Evolutionary conservation across 2,329 filamentous ascomycete genomes (phyloP).

Genomic region (Pseudogymnoascus sp.): DNA sequence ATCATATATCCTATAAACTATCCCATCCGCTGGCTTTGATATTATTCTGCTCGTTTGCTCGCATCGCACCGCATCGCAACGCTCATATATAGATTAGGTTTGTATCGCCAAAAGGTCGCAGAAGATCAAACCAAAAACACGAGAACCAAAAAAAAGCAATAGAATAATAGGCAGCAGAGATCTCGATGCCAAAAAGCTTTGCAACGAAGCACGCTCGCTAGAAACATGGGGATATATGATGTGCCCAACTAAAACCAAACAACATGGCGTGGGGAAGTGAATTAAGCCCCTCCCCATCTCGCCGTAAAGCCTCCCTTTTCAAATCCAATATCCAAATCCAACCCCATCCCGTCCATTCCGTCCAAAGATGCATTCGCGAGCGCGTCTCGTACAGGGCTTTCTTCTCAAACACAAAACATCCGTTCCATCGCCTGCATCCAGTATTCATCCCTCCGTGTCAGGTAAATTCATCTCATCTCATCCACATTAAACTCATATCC

Average conservation of each 20-base stretch:
- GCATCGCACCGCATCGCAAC: neutral
- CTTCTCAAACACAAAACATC: neutral
- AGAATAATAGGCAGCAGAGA: too few species aligned
- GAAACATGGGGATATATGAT: too few species aligned
- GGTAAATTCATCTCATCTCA: neutral
- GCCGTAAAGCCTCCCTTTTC: too few species aligned
- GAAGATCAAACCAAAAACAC: too few species aligned
- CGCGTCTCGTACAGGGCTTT: neutral
- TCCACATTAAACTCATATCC: neutral
- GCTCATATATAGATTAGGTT: neutral
- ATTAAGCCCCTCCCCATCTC: too few species aligned
- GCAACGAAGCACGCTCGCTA: too few species aligned
- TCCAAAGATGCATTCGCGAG: neutral
- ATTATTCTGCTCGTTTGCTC: neutral
- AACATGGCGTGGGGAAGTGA: too few species aligned
- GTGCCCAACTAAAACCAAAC: too few species aligned
- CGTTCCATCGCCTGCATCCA: neutral
- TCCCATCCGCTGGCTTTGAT: neutral
- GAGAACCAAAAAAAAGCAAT: too few species aligned
- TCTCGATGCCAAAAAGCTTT: too few species aligned
- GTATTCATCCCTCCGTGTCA: neutral
- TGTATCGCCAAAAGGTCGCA: too few species aligned
- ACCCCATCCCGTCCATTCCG: neutral
- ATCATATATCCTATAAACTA: neutral
- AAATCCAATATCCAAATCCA: too few species aligned